Percentiles rank a stretch among this genome's conserved stretches.
Conservation (phyloP, 805 yeast genomes). For the Kluyveromyces dobzhanskii region DNA sequence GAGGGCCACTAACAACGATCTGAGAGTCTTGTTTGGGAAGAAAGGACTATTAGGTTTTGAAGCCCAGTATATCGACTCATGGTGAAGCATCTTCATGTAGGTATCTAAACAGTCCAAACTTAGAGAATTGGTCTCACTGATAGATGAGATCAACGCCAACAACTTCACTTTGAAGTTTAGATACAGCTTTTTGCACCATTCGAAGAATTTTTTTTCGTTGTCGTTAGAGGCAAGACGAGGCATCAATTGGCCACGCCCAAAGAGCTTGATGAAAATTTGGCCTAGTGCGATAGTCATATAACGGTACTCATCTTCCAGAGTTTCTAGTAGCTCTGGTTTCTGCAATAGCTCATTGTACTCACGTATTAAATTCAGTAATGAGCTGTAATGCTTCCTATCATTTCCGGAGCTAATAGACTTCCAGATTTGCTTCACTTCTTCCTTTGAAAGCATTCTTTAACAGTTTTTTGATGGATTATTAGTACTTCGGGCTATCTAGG, state of each 20-base stretch:
- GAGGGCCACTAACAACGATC: conserved; percentile 33
- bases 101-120: conserved; percentile 48
- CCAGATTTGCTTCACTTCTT: conserved; percentile 22
- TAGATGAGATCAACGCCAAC: conserved; percentile 33
- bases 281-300: conserved; percentile 25
- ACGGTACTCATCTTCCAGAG: conserved; percentile 16
- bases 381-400: conserved; percentile 26
- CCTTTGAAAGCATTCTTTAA: conserved; percentile 16
- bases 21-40: conserved; percentile 53
- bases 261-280: conserved; percentile 28
- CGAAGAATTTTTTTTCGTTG: conserved; percentile 40
- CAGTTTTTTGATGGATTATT: no score
- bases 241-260: conserved; percentile 24
- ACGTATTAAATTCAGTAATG: conserved; percentile 24
- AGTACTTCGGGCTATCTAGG: no score
- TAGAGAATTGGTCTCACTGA: conserved; percentile 36
- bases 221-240: conserved; percentile 29
- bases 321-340: conserved; percentile 5
- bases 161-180: conserved; percentile 41
- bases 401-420: conserved; percentile 20
- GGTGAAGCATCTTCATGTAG: conserved; percentile 43
- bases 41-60: conserved; percentile 44
- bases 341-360: conserved; percentile 11
- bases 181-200: conserved; percentile 59
- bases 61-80: conserved; percentile 48